phyloP scores from a whole-genome alignment of 2,329 filamentous ascomycete genomes.

The Beauveria caledonica region DNA sequence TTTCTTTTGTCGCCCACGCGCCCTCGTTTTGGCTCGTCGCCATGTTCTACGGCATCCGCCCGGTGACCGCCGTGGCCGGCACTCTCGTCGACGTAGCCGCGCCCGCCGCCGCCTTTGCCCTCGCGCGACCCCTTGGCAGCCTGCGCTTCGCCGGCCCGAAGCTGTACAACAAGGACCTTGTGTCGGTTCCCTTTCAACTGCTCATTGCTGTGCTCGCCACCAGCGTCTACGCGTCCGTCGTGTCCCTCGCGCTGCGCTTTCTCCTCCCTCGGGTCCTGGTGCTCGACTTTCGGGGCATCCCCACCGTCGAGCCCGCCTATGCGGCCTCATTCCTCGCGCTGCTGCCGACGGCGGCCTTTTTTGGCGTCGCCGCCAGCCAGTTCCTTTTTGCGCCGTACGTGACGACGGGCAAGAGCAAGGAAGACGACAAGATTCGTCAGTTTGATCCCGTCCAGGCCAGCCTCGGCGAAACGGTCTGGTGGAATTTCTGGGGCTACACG shows the following conservation, averaged over 20 bases:
- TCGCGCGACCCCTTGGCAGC: constrained; percentile 60
- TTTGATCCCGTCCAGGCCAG: constrained; percentile 60
- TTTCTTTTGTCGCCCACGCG: constrained; percentile 63
- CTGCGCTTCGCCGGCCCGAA: constrained; percentile 46
- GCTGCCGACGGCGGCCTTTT: constrained; percentile 46
- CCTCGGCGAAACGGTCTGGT: constrained; percentile 60
- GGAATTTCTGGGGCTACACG: constrained; percentile 65
- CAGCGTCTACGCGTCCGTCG: constrained; percentile 63
- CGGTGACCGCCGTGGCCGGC: constrained; percentile 50
- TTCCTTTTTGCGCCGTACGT: constrained; percentile 71
- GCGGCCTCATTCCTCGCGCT: constrained; percentile 52
- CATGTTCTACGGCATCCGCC: constrained; percentile 67
- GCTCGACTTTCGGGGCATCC: constrained; percentile 64
- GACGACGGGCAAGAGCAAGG: constrained; percentile 39
- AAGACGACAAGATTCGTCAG: constrained; percentile 39
- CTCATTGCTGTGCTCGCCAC: constrained; percentile 62
- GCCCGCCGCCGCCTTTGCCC: constrained; percentile 63
- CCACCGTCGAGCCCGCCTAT: constrained; percentile 60
- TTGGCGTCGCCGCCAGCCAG: constrained; percentile 62
- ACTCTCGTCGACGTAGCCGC: constrained; percentile 62
- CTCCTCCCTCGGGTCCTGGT: constrained; percentile 67
- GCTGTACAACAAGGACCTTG: constrained; percentile 54
- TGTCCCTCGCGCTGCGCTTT: constrained; percentile 61
- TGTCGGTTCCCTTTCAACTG: constrained; percentile 54
- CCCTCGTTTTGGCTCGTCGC: constrained; percentile 69